These are phyloP conservation scores for Nephelium lappaceum DNA, from an alignment of 345 rosid species.

Conservation along the genomic window DNA sequence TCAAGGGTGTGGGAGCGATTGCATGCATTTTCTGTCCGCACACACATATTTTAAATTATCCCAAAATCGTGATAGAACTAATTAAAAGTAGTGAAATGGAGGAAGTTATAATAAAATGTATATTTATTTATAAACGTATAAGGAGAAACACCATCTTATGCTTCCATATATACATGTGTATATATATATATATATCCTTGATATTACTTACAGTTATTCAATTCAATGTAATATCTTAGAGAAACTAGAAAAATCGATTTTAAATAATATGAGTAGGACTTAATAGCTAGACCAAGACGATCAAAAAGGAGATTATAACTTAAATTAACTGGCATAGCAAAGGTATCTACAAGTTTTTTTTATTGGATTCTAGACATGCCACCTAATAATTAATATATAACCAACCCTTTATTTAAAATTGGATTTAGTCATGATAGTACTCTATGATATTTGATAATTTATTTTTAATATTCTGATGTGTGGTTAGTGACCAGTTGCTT, in stretches of 20 bases:
- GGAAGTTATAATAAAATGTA: too few relatives aligned
- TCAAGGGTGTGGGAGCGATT: background rate
- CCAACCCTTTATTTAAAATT: background rate
- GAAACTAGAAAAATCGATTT: too few relatives aligned
- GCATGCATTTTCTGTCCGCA: background rate
- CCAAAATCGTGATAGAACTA: background rate
- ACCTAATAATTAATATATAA: slow-evolving; percentile 13
- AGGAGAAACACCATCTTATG: too few relatives aligned
- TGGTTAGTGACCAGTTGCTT: background rate
- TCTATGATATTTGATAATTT: background rate
- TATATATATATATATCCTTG: too few relatives aligned
- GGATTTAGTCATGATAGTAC: background rate
- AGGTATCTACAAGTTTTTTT: background rate
- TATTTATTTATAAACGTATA: too few relatives aligned
- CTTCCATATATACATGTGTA: too few relatives aligned
- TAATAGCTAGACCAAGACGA: too few relatives aligned
- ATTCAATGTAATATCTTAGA: too few relatives aligned
- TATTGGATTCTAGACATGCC: slow-evolving; percentile 1
- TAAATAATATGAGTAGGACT: too few relatives aligned
- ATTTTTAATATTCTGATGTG: background rate
- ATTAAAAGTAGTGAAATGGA: too few relatives aligned
- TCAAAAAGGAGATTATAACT: background rate
- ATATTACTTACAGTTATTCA: too few relatives aligned
- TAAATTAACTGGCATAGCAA: background rate
- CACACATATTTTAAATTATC: background rate